A percentile compares a stretch with the other conserved stretches of the same genome.
Evolutionary conservation across 129 eudicot species (phyloP).

Genomic region (Chrysanthemum lavandulifolium): DNA sequence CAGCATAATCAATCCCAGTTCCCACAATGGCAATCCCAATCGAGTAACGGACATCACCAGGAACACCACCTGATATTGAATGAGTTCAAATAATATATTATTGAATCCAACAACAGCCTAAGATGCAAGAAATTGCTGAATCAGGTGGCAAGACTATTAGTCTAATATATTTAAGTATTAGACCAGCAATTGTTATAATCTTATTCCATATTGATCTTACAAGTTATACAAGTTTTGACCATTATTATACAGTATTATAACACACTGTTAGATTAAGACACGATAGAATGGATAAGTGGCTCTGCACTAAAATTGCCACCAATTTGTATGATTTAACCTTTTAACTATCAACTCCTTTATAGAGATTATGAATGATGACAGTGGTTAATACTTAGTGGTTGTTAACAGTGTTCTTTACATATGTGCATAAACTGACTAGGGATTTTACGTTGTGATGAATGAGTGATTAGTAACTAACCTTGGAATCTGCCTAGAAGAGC

Average conservation of each 20-base stretch:
- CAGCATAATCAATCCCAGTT: slow-evolving; percentile 71
- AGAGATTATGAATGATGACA: neutral
- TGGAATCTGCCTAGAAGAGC: slow-evolving; percentile 96
- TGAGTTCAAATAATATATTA: no score
- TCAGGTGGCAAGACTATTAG: neutral
- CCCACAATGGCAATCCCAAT: slow-evolving; percentile 76
- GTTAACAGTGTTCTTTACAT: no score
- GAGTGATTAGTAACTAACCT: slow-evolving; percentile 44
- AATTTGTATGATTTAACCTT: neutral
- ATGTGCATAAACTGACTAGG: no score
- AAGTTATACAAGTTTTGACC: neutral
- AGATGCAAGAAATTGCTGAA: neutral
- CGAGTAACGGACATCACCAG: slow-evolving; percentile 75
- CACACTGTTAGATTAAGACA: neutral
- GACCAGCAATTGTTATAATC: neutral
- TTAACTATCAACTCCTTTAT: neutral
- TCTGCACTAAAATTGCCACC: neutral
- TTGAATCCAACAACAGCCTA: no score
- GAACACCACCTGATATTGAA: slow-evolving; percentile 54
- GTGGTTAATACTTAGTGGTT: no score
- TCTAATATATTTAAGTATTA: neutral
- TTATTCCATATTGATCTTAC: neutral
- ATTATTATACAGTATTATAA: neutral
- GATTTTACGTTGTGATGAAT: neutral
- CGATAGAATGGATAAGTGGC: neutral